Evolutionary conservation across 129 eudicot species (phyloP).

Genomic region (Deinandra increscens): DNA sequence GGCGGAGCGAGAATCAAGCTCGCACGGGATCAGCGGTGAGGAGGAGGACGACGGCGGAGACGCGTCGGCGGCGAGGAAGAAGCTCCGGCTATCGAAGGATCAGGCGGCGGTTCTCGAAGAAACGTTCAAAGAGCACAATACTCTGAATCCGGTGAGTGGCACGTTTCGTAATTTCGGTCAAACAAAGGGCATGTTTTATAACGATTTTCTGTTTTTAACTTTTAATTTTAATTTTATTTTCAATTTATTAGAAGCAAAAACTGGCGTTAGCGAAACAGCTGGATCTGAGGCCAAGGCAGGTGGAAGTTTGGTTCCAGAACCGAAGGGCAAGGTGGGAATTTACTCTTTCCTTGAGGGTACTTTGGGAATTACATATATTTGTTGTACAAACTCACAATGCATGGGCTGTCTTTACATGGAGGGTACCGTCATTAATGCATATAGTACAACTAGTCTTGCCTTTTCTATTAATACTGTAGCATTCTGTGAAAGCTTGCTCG

Average conservation of each 20-base stretch:
- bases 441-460: constrained; percentile 25
- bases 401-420: constrained; percentile 23
- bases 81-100: constrained; percentile 70
- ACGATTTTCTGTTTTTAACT: not conserved
- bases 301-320: constrained; percentile 97
- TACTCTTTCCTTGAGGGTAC: constrained; percentile 25
- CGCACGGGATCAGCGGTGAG: constrained; percentile 41
- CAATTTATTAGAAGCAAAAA: constrained; percentile 66
- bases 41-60: constrained; percentile 70
- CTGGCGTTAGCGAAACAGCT: constrained; percentile 78
- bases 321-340: constrained; percentile 82
- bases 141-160: constrained; percentile 85
- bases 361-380: not conserved
- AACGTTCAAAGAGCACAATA: constrained; percentile 74
- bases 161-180: constrained; percentile 24
- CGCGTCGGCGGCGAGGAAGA: constrained; percentile 63
- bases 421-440: constrained; percentile 28
- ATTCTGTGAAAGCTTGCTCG: constrained; percentile 12
- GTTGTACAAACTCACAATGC: constrained; percentile 24
- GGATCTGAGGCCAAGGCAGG: constrained; percentile 87
- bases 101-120: constrained; percentile 85
- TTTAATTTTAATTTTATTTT: constrained; percentile 10
- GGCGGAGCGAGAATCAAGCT: constrained; percentile 58
- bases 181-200: not conserved
- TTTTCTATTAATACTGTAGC: constrained; percentile 28